A percentile compares a stretch with the other conserved stretches of the same genome.
These are phyloP conservation scores for Lippia alba DNA, from an alignment of 305 asterid species.

Conservation along the genomic window DNA sequence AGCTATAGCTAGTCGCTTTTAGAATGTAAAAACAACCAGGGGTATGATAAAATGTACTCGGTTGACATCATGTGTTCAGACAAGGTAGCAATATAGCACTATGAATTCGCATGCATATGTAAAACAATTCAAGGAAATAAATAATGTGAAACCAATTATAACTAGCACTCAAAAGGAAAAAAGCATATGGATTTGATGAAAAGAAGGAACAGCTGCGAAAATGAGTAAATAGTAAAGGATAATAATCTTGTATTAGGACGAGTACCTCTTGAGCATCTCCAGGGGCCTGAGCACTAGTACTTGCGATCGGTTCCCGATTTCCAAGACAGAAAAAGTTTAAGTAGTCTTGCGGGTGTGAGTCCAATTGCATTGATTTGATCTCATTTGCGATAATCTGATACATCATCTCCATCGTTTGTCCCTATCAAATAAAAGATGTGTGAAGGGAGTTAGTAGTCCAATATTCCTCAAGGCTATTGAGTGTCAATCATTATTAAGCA, in stretches of 20 bases:
- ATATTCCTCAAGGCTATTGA: slow-evolving; percentile 4
- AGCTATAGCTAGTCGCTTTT: no score
- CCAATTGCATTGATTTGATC: slow-evolving; percentile 61
- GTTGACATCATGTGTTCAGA: no score
- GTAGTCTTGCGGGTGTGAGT: slow-evolving; percentile 76
- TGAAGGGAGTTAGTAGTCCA: slow-evolving; percentile 10
- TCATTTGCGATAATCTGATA: slow-evolving; percentile 73
- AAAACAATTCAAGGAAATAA: no score
- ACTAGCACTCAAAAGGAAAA: no score
- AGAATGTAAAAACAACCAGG: no score
- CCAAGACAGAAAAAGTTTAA: slow-evolving; percentile 93
- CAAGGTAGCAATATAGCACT: no score
- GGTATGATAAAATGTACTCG: no score
- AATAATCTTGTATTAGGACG: slow-evolving; percentile 17
- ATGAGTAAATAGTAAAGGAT: slow-evolving; percentile 10
- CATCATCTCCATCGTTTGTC: slow-evolving; percentile 85
- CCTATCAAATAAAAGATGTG: slow-evolving; percentile 45
- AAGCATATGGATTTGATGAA: no score
- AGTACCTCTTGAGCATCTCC: slow-evolving; percentile 69
- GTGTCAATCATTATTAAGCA: not conserved
- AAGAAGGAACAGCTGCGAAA: no score
- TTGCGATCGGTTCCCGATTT: slow-evolving; percentile 64
- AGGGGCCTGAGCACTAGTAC: slow-evolving; percentile 41
- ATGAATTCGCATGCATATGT: no score
- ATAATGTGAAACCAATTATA: no score